Evolutionary conservation across 2,329 filamentous ascomycete species (phyloP).

Genomic region (Arachnomyces sp.): DNA sequence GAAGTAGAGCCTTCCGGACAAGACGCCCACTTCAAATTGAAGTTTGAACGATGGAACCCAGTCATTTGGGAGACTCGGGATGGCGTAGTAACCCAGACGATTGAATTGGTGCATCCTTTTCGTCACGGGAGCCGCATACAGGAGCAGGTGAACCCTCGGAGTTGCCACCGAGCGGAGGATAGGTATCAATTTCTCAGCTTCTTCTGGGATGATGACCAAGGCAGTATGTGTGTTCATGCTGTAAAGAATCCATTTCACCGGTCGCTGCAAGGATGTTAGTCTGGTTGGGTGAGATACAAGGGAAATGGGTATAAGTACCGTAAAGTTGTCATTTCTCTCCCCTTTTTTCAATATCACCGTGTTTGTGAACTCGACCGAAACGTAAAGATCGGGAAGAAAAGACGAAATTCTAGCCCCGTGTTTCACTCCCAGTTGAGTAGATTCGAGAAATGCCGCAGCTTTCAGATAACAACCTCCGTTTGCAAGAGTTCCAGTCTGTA

Average conservation of each 20-base stretch:
- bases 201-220: slow-evolving; percentile 54
- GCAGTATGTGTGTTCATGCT: slow-evolving; percentile 39
- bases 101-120: slow-evolving; percentile 54
- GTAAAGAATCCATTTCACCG: slow-evolving; percentile 57
- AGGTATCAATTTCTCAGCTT: slow-evolving; percentile 49
- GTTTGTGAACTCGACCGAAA: slow-evolving; percentile 10
- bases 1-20: slow-evolving; percentile 52
- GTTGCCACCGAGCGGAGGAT: slow-evolving; percentile 23
- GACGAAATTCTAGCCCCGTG: slow-evolving; percentile 18
- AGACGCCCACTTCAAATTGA: slow-evolving; percentile 50
- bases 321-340: no score
- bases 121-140: slow-evolving; percentile 54
- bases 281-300: no score
- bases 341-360: slow-evolving; percentile 4
- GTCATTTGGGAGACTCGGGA: slow-evolving; percentile 38
- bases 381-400: slow-evolving; percentile 2
- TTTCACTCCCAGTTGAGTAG: slow-evolving; percentile 14
- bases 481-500: not conserved
- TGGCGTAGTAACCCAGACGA: slow-evolving; percentile 42
- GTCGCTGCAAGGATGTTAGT: slow-evolving; percentile 25
- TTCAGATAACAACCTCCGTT: not conserved
- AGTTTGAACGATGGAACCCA: slow-evolving; percentile 47
- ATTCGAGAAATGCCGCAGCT: slow-evolving; percentile 1
- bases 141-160: slow-evolving; percentile 38
- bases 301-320: no score